These are phyloP conservation scores for Kernera saxatilis DNA, from an alignment of 345 rosid genomes.

Conservation along the genomic window DNA sequence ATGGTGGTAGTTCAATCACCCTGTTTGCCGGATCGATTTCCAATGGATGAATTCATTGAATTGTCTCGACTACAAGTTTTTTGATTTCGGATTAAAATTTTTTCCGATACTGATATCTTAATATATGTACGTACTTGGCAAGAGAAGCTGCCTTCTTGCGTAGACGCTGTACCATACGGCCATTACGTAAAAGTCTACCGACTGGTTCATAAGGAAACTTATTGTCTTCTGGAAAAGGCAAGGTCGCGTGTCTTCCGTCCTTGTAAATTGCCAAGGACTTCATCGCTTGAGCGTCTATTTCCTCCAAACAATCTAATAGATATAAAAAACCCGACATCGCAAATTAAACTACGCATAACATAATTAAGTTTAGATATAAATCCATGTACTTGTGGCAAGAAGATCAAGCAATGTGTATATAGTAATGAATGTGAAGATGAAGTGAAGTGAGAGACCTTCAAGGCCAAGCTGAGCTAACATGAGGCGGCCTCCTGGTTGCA, in stretches of 20 bases:
- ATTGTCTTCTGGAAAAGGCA: constrained; percentile 10
- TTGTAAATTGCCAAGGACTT: constrained; percentile 8
- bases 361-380: neutral
- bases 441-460: constrained; percentile 32
- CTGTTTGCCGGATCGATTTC: no score
- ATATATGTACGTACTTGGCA: constrained; percentile 16
- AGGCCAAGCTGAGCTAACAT: constrained; percentile 59
- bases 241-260: constrained; percentile 11
- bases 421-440: neutral
- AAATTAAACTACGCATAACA: neutral
- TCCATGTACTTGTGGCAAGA: neutral
- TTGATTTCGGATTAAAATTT: neutral
- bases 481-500: constrained; percentile 64
- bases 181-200: constrained; percentile 29
- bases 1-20: no score
- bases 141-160: constrained; percentile 32
- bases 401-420: neutral
- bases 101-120: neutral
- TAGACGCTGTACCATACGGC: constrained; percentile 25
- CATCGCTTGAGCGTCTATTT: constrained; percentile 27
- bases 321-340: neutral
- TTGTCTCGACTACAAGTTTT: neutral
- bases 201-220: constrained; percentile 13
- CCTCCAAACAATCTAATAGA: constrained; percentile 31
- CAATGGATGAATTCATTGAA: neutral